Percentiles rank a stretch among this genome's conserved stretches.
Evolutionary conservation across 495 filamentous ascomycete genomes (phyloP).

Genomic region (Letharia lupina): DNA sequence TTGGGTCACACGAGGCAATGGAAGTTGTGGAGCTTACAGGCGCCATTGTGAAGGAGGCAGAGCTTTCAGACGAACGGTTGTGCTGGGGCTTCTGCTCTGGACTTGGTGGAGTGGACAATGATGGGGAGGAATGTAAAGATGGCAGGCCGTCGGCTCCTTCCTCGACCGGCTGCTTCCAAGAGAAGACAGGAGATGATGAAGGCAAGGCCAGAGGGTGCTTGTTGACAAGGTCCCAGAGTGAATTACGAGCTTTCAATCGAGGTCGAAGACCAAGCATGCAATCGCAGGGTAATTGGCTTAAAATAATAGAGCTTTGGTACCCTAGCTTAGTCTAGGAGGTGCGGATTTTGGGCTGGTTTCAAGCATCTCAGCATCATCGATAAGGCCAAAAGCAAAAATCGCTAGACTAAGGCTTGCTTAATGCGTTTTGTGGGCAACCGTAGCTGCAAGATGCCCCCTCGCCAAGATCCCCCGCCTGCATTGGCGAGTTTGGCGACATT

Average conservation of each 20-base stretch:
- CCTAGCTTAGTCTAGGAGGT: slow-evolving; percentile 7
- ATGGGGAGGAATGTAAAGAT: slow-evolving; percentile 41
- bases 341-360: slow-evolving; percentile 3
- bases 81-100: slow-evolving; percentile 30
- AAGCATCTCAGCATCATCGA: slow-evolving; percentile 16
- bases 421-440: slow-evolving; percentile 5
- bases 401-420: not conserved
- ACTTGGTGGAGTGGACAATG: slow-evolving; percentile 30
- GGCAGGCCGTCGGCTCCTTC: slow-evolving; percentile 38
- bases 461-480: not conserved
- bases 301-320: slow-evolving; percentile 6
- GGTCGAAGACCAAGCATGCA: slow-evolving; percentile 55
- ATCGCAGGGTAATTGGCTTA: slow-evolving; percentile 1
- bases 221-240: slow-evolving; percentile 62
- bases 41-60: slow-evolving; percentile 49
- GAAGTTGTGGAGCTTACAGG: slow-evolving; percentile 39
- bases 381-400: slow-evolving; percentile 6
- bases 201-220: slow-evolving; percentile 34
- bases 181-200: slow-evolving; percentile 29
- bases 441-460: not conserved
- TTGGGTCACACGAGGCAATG: not conserved
- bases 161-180: slow-evolving; percentile 19
- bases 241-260: slow-evolving; percentile 60
- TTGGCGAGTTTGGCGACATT: slow-evolving; percentile 4
- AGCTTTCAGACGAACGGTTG: not conserved